phyloP scores from a whole-genome alignment of 139 green algal species.

The Spirogloea muscicola region DNA sequence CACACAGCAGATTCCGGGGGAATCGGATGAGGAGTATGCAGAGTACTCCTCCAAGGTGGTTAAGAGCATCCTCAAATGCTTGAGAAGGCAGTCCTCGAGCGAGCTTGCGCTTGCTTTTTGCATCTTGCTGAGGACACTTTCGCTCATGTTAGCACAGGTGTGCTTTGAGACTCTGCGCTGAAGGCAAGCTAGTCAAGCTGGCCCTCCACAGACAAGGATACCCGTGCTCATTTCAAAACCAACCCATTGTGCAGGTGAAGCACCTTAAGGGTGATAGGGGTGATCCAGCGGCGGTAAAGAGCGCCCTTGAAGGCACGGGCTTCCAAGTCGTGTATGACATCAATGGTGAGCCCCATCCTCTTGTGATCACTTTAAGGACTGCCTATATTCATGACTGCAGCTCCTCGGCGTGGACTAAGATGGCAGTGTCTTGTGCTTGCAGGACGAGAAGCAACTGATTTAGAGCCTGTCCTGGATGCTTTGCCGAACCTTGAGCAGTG shows the following conservation, averaged over 20 bases:
- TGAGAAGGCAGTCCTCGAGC: too few relatives aligned
- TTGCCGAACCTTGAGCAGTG: constrained; percentile 66
- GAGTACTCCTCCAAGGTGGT: constrained; percentile 55
- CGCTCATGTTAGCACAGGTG: too few relatives aligned
- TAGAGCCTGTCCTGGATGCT: constrained; percentile 69
- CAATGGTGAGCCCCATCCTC: constrained; percentile 62
- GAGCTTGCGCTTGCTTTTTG: too few relatives aligned
- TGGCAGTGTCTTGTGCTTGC: background rate
- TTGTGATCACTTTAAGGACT: background rate
- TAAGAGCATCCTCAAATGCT: too few relatives aligned
- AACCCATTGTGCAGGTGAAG: constrained; percentile 67
- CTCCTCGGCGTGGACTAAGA: background rate
- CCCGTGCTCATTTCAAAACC: too few relatives aligned
- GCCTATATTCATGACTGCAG: background rate
- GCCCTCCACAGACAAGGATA: too few relatives aligned
- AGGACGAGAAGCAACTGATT: constrained; percentile 77
- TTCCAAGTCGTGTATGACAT: constrained; percentile 98
- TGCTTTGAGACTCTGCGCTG: too few relatives aligned
- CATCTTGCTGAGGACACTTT: too few relatives aligned
- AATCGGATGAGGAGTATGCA: constrained; percentile 72
- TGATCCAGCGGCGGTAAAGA: constrained; percentile 66
- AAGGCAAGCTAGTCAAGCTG: too few relatives aligned
- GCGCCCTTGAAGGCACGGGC: constrained; percentile 58
- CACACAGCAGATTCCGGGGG: constrained; percentile 81
- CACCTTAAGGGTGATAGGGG: constrained; percentile 86